Evolutionary conservation across 2,329 filamentous ascomycete genomes (phyloP), one percentile per base, ranked within the genome.

Genomic region (Xylaria polymorpha): DNA sequence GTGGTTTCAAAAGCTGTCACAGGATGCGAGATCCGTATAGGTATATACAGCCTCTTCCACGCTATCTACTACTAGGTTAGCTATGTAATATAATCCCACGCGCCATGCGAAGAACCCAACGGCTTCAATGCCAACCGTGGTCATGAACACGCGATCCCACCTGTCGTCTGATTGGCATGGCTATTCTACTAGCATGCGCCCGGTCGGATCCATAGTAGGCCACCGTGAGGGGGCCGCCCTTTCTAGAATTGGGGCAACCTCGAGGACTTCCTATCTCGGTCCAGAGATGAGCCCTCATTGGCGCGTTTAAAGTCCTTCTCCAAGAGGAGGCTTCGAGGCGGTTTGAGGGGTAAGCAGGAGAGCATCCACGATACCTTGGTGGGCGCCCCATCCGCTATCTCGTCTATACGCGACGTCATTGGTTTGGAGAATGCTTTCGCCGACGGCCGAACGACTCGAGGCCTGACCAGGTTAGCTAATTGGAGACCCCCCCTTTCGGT

Each of bases 81-180:
- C 58, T 60, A 35, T 46, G 29, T 22, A 48, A 20, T 44, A 57
- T 39, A 43, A 48, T 58, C 48, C 48, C 48, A 62, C 58, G 50
- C 64, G 64, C 67, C 57, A 51, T 65, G 61, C 65, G 61, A 64
- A 61, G 65, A 67, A 60, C 35, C 15, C 32, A 14, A 50, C 44
- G 25, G 25, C 56, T 43, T 66, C n/a, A 43, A 63, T 48, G 56
- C 64, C 39, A 37, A 46, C 48, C 32, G 59, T 15, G 46, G 35
- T 51, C 65, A 46, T 37, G 20, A 63, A 58, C 50, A 64, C 57
- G 61, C 61, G 61, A 67, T 39, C 51, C 20, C 41, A 35, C 48
- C 64, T 5, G 64, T 39, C 4, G 50, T 68, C 65, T 70, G 68
- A 70, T 70, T 70, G 68, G 68, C 25, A 70, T 70, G 68, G 68